Evolutionary conservation across 495 filamentous ascomycete species (phyloP).

Genomic region (Aspergillus saccharolyticus): DNA sequence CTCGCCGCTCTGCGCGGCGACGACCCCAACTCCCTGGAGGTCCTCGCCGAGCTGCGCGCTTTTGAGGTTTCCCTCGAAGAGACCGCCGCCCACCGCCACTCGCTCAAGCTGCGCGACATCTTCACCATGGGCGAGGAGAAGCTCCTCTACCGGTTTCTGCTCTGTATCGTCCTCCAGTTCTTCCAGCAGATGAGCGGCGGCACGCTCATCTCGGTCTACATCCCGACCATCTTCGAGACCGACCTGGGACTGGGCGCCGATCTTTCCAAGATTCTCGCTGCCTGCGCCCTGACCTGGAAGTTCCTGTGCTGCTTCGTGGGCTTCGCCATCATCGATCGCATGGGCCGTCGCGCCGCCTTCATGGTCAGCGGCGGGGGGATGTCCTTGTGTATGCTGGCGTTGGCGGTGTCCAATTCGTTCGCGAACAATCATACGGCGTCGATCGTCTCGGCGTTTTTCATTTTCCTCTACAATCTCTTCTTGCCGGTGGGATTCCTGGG

Average conservation of each 20-base stretch:
- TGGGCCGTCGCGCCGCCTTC: conserved; percentile 29
- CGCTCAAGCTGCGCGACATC: conserved; percentile 11
- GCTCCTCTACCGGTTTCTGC: conserved; percentile 18
- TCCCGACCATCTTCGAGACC: conserved; percentile 18
- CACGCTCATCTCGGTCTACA: conserved; percentile 17
- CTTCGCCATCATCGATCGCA: conserved; percentile 21
- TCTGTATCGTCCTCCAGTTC: conserved; percentile 30
- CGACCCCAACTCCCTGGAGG: conserved; percentile 19
- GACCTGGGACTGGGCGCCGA: conserved; percentile 16
- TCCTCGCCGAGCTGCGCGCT: conserved; percentile 26
- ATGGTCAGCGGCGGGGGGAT: conserved; percentile 25
- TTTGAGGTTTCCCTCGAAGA: conserved; percentile 34
- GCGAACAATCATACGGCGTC: conserved; percentile 33
- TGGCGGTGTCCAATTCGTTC: conserved; percentile 37
- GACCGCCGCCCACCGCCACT: conserved; percentile 7
- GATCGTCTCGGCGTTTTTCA: conserved; percentile 31
- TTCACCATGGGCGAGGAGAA: conserved; percentile 14
- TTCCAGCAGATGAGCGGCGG: conserved; percentile 21
- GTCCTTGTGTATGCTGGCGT: conserved; percentile 24
- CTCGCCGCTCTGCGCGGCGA: conserved; percentile 26
- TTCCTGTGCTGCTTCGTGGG: conserved; percentile 29
- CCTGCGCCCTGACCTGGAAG: conserved; percentile 40
- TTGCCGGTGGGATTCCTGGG: conserved; percentile 49
- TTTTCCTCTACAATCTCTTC: conserved; percentile 49
- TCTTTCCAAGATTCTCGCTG: conserved; percentile 14